Conservation (phyloP, 768 basidiomycete genomes). For the Xerocomellus dryophilus region DNA sequence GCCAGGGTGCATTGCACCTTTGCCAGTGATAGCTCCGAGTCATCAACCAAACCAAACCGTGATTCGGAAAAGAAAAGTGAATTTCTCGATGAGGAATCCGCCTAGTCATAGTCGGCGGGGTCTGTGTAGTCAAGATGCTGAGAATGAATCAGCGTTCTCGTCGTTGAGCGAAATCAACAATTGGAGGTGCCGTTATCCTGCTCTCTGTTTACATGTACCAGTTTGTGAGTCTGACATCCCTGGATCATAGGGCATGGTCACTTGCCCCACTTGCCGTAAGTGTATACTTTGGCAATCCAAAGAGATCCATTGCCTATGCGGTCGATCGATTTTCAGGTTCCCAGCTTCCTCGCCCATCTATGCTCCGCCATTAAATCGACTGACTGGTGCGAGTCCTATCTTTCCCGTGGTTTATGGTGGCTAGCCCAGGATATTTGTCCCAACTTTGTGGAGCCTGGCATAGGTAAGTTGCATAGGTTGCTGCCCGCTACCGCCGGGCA, state of each 20-base stretch:
- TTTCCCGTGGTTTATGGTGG: neutral
- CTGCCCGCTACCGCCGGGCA: neutral
- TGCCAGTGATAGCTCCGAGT: too few species aligned
- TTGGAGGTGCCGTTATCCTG: constrained; percentile 30
- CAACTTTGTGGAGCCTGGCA: constrained; percentile 40
- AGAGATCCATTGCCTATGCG: neutral
- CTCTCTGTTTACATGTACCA: constrained; percentile 31
- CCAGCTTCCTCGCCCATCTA: constrained; percentile 59
- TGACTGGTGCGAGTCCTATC: constrained; percentile 56
- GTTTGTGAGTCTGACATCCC: constrained; percentile 22
- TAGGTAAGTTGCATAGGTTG: constrained; percentile 32
- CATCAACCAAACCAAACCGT: constrained; percentile 33
- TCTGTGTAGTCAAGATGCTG: constrained; percentile 48
- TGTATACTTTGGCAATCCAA: neutral
- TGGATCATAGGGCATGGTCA: constrained; percentile 40
- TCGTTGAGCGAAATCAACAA: constrained; percentile 27
- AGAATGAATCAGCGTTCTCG: constrained; percentile 13
- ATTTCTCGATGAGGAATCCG: constrained; percentile 39
- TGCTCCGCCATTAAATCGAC: constrained; percentile 51
- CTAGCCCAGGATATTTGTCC: constrained; percentile 45
- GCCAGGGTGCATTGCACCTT: constrained; percentile 42
- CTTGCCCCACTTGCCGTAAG: constrained; percentile 55
- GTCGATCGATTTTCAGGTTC: constrained; percentile 37
- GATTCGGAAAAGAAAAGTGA: too few species aligned
- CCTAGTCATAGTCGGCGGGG: constrained; percentile 53